Percentiles rank a stretch among this genome's conserved stretches.
Evolutionary conservation across 2,329 filamentous ascomycete species (phyloP).

Genomic region (Amauroascus niger): DNA sequence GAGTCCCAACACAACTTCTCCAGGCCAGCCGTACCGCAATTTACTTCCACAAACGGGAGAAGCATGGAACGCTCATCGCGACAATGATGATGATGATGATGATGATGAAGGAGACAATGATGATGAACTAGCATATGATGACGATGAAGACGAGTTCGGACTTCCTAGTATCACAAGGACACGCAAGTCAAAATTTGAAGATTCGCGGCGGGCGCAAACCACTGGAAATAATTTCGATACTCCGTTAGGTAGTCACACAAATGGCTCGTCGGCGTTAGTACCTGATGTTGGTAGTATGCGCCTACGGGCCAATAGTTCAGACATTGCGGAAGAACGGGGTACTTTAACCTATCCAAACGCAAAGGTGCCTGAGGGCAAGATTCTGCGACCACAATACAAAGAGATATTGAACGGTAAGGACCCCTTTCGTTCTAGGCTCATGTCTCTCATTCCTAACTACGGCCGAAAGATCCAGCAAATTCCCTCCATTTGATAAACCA

Average conservation of each 20-base stretch:
- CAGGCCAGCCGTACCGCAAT: conserved; percentile 65
- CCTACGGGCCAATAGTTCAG: conserved; percentile 72
- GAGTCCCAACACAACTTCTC: conserved; percentile 37
- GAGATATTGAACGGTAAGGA: conserved; percentile 66
- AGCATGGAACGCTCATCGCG: conserved; percentile 67
- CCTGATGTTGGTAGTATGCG: conserved; percentile 29
- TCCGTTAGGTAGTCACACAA: background rate
- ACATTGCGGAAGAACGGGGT: conserved; percentile 86
- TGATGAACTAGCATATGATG: conserved; percentile 69
- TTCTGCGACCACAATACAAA: conserved; percentile 92
- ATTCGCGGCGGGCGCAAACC: background rate
- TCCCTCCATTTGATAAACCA: conserved; percentile 90
- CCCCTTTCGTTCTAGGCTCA: background rate
- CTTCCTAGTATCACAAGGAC: conserved; percentile 86
- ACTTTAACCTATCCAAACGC: conserved; percentile 74
- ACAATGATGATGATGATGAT: conserved; percentile 46
- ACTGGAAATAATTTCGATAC: background rate
- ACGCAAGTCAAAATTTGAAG: conserved; percentile 52
- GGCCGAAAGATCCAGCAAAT: conserved; percentile 62
- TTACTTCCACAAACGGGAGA: conserved; percentile 74
- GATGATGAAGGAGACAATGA: conserved; percentile 50
- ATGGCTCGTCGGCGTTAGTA: conserved; percentile 11
- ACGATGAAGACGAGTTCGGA: conserved; percentile 91
- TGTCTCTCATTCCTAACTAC: conserved; percentile 10
- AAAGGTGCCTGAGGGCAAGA: conserved; percentile 88